phyloP scores from a whole-genome alignment of 495 filamentous ascomycete species.

The Tuber indicum region DNA sequence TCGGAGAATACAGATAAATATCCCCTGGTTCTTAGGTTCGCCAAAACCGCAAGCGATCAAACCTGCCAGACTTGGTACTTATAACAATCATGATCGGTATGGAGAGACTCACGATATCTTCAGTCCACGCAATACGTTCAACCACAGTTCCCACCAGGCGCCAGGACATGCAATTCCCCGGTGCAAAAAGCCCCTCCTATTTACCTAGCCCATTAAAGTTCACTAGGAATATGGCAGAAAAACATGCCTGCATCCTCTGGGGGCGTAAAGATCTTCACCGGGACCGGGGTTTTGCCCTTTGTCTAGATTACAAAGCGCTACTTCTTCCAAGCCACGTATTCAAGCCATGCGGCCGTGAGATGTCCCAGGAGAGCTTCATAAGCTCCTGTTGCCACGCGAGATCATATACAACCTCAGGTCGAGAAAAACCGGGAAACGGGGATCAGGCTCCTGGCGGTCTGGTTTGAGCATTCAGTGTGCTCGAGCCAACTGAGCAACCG shows the following conservation, averaged over 20 bases:
- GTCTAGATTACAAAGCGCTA: slow-evolving; percentile 50
- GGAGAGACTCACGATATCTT: slow-evolving; percentile 54
- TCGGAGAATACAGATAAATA: slow-evolving; percentile 21
- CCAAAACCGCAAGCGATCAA: slow-evolving; percentile 32
- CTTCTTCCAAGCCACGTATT: slow-evolving; percentile 47
- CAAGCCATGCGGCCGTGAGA: slow-evolving; percentile 51
- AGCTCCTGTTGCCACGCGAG: slow-evolving; percentile 39
- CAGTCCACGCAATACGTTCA: slow-evolving; percentile 76
- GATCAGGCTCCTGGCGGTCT: no score
- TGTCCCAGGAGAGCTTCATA: slow-evolving; percentile 54
- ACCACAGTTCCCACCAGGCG: slow-evolving; percentile 74
- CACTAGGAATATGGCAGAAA: slow-evolving; percentile 64
- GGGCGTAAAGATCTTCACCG: slow-evolving; percentile 59
- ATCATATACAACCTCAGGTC: slow-evolving; percentile 35
- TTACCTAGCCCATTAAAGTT: slow-evolving; percentile 63
- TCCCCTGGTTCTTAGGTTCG: slow-evolving; percentile 8
- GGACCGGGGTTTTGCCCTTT: slow-evolving; percentile 57
- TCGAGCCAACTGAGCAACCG: no score
- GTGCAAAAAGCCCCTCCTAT: slow-evolving; percentile 66
- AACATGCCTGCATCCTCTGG: slow-evolving; percentile 56
- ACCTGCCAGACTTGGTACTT: not conserved
- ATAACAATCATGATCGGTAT: not conserved
- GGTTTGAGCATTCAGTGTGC: no score
- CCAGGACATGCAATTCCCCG: slow-evolving; percentile 71
- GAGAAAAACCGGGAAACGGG: no score